These are phyloP conservation scores for Blastocladiella emersonii DNA, from an alignment of 371 early-diverging fungal genomes.

Conservation along the genomic window DNA sequence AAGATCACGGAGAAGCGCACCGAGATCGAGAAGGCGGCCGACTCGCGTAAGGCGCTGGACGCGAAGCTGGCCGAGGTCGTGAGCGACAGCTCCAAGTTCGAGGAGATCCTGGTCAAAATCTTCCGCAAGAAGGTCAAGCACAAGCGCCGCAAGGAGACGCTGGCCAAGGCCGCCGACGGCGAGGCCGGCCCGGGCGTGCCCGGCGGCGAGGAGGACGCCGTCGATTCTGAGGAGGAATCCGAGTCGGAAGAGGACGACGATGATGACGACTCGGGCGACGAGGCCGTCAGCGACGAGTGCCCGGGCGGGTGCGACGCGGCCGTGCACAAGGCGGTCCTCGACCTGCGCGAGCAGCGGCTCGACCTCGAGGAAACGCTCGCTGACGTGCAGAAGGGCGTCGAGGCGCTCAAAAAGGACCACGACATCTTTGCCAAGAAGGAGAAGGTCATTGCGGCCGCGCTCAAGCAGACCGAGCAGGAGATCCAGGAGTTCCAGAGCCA, in stretches of 20 bases:
- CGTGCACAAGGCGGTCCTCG: conserved; percentile 18
- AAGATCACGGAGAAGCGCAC: conserved; percentile 17
- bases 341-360: conserved; percentile 25
- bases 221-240: conserved; percentile 16
- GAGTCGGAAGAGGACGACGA: not conserved
- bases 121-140: conserved; percentile 31
- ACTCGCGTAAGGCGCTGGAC: conserved; percentile 22
- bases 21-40: not conserved
- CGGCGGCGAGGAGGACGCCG: conserved; percentile 16
- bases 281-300: conserved; percentile 21
- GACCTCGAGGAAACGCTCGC: conserved; percentile 32
- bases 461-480: conserved; percentile 29
- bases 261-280: conserved; percentile 16
- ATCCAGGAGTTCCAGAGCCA: conserved; percentile 44
- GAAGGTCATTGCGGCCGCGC: conserved; percentile 24
- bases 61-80: conserved; percentile 18
- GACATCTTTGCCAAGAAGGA: conserved; percentile 36
- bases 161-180: not conserved
- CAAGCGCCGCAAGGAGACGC: not conserved
- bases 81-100: conserved; percentile 35
- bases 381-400: conserved; percentile 38
- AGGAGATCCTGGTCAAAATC: conserved; percentile 32
- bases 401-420: conserved; percentile 36
- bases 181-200: not conserved
- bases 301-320: conserved; percentile 28